phyloP scores from a whole-genome alignment of 371 early-diverging fungal genomes.

The Mucor mucedo region DNA sequence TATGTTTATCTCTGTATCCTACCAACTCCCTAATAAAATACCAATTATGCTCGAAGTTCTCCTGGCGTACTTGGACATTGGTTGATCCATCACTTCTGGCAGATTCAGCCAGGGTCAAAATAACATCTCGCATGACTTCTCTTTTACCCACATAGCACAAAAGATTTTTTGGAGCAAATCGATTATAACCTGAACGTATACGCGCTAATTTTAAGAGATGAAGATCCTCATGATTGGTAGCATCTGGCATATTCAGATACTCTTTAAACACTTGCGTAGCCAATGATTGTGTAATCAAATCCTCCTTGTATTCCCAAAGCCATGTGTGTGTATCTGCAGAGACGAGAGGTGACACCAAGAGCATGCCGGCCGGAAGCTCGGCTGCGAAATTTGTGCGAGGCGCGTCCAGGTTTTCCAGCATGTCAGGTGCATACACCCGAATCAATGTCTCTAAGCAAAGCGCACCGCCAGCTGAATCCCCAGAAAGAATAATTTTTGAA shows the following conservation, averaged over 20 bases:
- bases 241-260: constrained; percentile 37
- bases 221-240: constrained; percentile 23
- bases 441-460: constrained; percentile 45
- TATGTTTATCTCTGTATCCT: constrained; percentile 13
- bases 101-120: constrained; percentile 35
- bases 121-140: constrained; percentile 51
- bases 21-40: constrained; percentile 34
- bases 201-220: constrained; percentile 43
- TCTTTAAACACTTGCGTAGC: constrained; percentile 27
- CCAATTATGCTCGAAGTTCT: constrained; percentile 37
- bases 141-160: constrained; percentile 42
- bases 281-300: constrained; percentile 22
- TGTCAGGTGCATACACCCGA: constrained; percentile 43
- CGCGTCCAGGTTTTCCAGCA: constrained; percentile 40
- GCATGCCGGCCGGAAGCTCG: constrained; percentile 43
- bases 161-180: constrained; percentile 35
- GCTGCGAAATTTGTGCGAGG: constrained; percentile 20
- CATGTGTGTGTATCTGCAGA: constrained; percentile 42
- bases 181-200: constrained; percentile 38
- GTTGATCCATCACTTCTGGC: constrained; percentile 32
- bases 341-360: constrained; percentile 47
- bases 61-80: constrained; percentile 25
- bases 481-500: constrained; percentile 37
- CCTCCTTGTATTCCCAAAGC: constrained; percentile 28
- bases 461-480: constrained; percentile 48